phyloP scores from a whole-genome alignment of 2,329 filamentous ascomycete species.

The Cladosporium austrohemisphaericum region DNA sequence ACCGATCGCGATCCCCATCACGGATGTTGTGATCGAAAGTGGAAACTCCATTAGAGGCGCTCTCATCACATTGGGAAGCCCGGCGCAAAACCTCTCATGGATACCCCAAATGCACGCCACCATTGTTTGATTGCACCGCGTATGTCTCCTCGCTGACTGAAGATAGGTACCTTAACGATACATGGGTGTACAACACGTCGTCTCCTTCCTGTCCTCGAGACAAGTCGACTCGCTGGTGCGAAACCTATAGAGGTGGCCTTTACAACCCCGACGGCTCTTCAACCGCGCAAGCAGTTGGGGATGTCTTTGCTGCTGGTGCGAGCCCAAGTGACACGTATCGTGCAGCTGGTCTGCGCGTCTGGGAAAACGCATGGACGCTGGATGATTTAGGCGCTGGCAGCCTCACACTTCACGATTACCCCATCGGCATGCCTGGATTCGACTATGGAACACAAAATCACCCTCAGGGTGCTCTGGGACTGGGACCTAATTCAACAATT shows the following conservation, averaged over 20 bases:
- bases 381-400: constrained; percentile 16
- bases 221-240: constrained; percentile 9
- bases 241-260: constrained; percentile 18
- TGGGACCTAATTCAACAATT: constrained; percentile 29
- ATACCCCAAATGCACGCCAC: constrained; percentile 1
- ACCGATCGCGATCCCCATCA: constrained; percentile 8
- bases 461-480: constrained; percentile 20
- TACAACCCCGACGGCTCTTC: constrained; percentile 18
- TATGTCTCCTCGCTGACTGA: neutral
- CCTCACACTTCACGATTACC: constrained; percentile 9
- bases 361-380: constrained; percentile 17
- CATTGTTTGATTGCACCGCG: neutral
- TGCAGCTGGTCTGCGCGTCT: constrained; percentile 14
- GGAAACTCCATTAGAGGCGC: constrained; percentile 6
- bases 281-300: neutral
- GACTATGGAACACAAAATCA: constrained; percentile 14
- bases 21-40: constrained; percentile 5
- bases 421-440: constrained; percentile 20
- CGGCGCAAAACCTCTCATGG: constrained; percentile 10
- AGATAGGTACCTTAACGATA: constrained; percentile 17
- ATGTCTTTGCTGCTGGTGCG: constrained; percentile 14
- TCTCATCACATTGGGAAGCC: constrained; percentile 6
- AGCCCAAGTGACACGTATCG: constrained; percentile 19
- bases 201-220: constrained; percentile 16
- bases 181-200: constrained; percentile 21